These are phyloP conservation scores for Naganishia sp. DNA, from an alignment of 1,284 basidiomycete species.

Conservation along the genomic window DNA sequence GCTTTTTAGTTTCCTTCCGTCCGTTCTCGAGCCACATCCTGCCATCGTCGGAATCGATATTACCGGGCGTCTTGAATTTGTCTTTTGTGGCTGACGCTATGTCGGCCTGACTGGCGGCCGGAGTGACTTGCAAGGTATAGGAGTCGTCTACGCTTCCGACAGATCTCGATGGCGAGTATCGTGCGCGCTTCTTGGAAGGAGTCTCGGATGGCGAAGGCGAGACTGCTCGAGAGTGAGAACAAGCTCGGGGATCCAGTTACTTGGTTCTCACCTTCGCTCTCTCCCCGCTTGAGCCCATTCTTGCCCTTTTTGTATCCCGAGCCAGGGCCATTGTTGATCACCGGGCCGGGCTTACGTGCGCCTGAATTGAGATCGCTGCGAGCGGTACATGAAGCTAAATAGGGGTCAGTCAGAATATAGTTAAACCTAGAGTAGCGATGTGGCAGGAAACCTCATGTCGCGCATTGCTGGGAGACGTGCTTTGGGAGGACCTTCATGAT, in stretches of 20 bases:
- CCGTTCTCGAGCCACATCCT: constrained; percentile 31
- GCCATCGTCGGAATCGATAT: constrained; percentile 17
- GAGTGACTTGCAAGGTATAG: neutral
- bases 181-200: constrained; percentile 9
- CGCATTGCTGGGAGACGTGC: neutral
- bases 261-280: constrained; percentile 30
- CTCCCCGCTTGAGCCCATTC: constrained; percentile 29
- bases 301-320: constrained; percentile 25
- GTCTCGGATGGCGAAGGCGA: constrained; percentile 23
- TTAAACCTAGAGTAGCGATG: too few relatives aligned
- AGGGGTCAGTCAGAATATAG: too few relatives aligned
- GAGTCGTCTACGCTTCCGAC: constrained; percentile 16
- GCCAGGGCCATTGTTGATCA: neutral
- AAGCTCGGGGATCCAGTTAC: neutral
- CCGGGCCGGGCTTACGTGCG: constrained; percentile 1
- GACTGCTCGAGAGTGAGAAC: neutral
- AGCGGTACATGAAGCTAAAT: neutral
- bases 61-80: constrained; percentile 10
- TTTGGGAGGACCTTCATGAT: neutral
- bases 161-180: constrained; percentile 15
- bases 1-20: constrained; percentile 34
- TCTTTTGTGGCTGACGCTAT: constrained; percentile 1
- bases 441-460: neutral
- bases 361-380: constrained; percentile 3
- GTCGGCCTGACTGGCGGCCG: constrained; percentile 6